Evolutionary conservation across 108 stramenopile genomes (phyloP), one percentile per base, ranked within the genome.

Genomic region (Skeletonema costatum): DNA sequence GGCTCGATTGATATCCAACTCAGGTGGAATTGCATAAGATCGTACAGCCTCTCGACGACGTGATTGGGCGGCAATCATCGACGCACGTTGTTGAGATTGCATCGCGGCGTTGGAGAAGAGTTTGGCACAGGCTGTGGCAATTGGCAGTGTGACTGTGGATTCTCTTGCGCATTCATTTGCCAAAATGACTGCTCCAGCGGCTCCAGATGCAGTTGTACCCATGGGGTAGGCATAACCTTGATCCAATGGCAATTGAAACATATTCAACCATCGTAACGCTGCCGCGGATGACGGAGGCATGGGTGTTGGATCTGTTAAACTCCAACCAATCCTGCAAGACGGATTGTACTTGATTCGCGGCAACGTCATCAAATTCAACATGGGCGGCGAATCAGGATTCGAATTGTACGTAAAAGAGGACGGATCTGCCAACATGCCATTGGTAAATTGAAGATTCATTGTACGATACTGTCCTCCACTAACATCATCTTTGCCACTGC

Each of bases 151-250:
- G 2, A 96, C 68, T 9, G 92, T 80, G 14, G 89, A 89, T 71
- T 96, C 95, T 10, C 77, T 82, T 7, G 90, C 83, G 0, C 92
- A 81, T 81, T 96, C 95, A n/a, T 85, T 90, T 4, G 90, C 89
- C 12, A 93, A 32, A 35, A 90, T 66, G 76, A 87, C n/a, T 56
- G 66, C 70, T 56, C 62, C 36, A 29, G 86, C 64, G 60, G 74
- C 53, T 62, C 73, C 79, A 58, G 63, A 50, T 30, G 42, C 21
- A 71, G 61, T 25, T 25, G 25, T 25, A 25, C 25, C 25, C 21
- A 70, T 39, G 17, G 36, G 56, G 60, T 87, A 88, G 42, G 61
- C 74, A 72, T 93, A 95, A 4, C 81, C 78, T 38, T 91, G 87
- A 72, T 96, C 95, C 50, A 96, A 68, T 17, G 95, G 92, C 14